Conservation (phyloP, 805 yeast species). For the Ogataea allantospora region DNA sequence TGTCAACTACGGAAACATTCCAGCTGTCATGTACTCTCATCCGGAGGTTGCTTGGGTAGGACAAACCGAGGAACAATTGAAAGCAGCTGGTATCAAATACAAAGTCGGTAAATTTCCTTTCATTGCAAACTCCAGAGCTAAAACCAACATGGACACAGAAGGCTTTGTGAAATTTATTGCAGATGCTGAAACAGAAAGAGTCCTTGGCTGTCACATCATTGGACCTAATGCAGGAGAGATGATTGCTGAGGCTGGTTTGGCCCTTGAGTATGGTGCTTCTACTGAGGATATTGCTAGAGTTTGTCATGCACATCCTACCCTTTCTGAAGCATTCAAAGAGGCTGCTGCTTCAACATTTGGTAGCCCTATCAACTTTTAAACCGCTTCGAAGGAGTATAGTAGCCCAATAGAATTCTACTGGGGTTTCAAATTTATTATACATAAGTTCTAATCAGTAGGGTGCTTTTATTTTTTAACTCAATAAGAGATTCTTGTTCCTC, state of each 20-base stretch:
- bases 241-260: constrained; percentile 98
- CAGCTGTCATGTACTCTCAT: constrained; percentile 98
- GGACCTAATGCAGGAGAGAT: constrained; percentile 99
- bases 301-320: constrained; percentile 98
- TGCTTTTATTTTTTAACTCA: too few species aligned
- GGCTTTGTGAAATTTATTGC: constrained; percentile 95
- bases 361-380: constrained; percentile 83
- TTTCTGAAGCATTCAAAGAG: constrained; percentile 97
- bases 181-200: constrained; percentile 96
- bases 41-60: constrained; percentile 99
- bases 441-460: neutral
- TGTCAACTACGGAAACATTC: constrained; percentile 96
- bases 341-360: constrained; percentile 91
- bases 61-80: constrained; percentile 89
- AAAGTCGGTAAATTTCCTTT: constrained; percentile 98
- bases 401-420: neutral
- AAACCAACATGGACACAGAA: constrained; percentile 95
- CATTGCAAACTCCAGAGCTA: constrained; percentile 98
- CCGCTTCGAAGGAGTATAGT: constrained; percentile 27
- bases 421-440: neutral
- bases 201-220: constrained; percentile 93
- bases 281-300: constrained; percentile 97
- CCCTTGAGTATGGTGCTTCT: constrained; percentile 97
- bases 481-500: too few species aligned
- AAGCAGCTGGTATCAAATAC: constrained; percentile 87